A percentile compares a stretch with the other conserved stretches of the same genome.
These are phyloP conservation scores for Lipomyces lipofer DNA, from an alignment of 805 yeast genomes.

Conservation along the genomic window DNA sequence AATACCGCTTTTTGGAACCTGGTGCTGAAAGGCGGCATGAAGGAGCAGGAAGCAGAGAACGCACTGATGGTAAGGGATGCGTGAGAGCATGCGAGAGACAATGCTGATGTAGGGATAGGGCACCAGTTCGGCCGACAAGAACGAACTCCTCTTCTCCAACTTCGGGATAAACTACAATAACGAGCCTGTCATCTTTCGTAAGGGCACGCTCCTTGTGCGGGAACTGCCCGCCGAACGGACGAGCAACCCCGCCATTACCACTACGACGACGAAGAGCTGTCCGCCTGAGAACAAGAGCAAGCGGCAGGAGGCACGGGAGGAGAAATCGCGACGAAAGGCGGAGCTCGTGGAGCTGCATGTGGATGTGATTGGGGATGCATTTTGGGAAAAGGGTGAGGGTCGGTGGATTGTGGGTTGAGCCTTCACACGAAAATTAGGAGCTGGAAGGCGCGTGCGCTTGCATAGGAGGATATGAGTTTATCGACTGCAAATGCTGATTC, in stretches of 20 bases:
- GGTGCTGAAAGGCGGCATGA: conserved; percentile 65
- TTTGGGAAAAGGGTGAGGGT: conserved; percentile 52
- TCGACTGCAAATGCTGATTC: background rate
- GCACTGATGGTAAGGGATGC: conserved; percentile 48
- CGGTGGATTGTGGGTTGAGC: conserved; percentile 4
- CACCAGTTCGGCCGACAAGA: conserved; percentile 78
- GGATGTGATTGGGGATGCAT: conserved; percentile 63
- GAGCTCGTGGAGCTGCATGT: conserved; percentile 50
- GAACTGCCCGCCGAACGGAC: conserved; percentile 38
- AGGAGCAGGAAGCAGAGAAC: conserved; percentile 80
- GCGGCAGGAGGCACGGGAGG: conserved; percentile 53
- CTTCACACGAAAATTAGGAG: background rate
- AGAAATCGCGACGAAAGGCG: conserved; percentile 53
- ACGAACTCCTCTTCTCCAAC: conserved; percentile 76
- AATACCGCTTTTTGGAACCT: conserved; percentile 92
- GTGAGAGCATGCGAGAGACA: too few relatives aligned
- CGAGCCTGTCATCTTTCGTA: conserved; percentile 83
- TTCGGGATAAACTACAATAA: conserved; percentile 88
- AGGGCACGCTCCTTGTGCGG: conserved; percentile 70
- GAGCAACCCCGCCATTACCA: conserved; percentile 5
- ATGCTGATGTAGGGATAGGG: conserved; percentile 46
- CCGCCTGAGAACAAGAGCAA: conserved; percentile 31
- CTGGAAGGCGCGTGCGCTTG: background rate
- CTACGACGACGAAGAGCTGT: conserved; percentile 18
- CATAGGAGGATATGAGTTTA: too few relatives aligned